phyloP scores from a whole-genome alignment of 2,329 filamentous ascomycete genomes.

The Gnomoniopsis smithogilvyi region DNA sequence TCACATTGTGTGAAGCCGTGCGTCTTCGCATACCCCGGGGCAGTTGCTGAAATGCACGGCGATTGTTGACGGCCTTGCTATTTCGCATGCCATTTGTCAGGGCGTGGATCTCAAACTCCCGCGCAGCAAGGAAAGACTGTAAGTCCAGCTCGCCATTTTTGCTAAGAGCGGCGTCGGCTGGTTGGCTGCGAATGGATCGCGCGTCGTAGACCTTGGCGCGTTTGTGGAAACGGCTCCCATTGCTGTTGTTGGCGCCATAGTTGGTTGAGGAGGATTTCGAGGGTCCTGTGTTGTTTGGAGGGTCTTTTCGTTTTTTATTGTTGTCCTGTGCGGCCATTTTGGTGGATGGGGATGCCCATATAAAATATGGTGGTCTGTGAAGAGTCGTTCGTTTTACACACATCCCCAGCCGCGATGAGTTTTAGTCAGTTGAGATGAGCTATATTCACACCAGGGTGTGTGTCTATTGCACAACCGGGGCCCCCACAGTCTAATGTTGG shows the following conservation, averaged over 20 bases:
- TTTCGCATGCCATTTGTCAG: conserved; percentile 78
- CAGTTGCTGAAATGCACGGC: conserved; percentile 86
- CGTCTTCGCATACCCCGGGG: conserved; percentile 79
- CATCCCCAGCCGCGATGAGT: neutral
- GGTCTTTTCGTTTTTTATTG: conserved; percentile 24
- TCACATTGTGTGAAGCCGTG: conserved; percentile 93
- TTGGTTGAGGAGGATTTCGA: neutral
- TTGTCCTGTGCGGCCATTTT: conserved; percentile 21
- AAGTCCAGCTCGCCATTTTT: conserved; percentile 80
- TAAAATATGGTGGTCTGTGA: no score
- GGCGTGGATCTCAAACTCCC: conserved; percentile 85
- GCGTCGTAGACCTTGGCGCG: conserved; percentile 45
- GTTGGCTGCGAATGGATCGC: conserved; percentile 48
- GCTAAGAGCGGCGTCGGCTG: conserved; percentile 44
- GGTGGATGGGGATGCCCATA: neutral
- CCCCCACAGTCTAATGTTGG: neutral
- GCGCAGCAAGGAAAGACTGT: conserved; percentile 76
- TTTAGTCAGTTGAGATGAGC: neutral
- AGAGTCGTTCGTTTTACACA: no score
- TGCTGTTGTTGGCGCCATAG: conserved; percentile 23
- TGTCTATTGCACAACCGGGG: neutral
- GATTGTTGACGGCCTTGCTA: conserved; percentile 59
- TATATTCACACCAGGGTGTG: neutral
- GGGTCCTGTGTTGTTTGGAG: conserved; percentile 8
- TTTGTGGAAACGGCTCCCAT: conserved; percentile 32